Base-by-base conservation (phyloP, 2,329 filamentous ascomycete species). In the Ascochyta rabiei region DNA sequence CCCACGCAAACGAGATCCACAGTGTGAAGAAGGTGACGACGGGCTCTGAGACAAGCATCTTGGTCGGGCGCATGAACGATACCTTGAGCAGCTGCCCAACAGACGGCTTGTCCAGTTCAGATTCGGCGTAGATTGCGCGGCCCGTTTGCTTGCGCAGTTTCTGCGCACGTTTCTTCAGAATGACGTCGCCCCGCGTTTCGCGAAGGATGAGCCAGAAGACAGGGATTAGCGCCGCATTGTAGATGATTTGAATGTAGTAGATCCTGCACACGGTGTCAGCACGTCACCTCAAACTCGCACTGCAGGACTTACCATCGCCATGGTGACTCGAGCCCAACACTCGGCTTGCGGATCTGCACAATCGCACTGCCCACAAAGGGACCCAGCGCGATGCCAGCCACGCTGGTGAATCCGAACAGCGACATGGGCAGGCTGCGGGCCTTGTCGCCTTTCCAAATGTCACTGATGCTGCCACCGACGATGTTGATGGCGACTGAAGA, bases 1-100 rank as follows among this genome's bases (percentile, higher is more conserved):
- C 76, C 75, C 76, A 78, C 0, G 77, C 76, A 52, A 79, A 80
- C 26, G 68, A 72, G 38, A 78, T 75, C 77, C 76, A 79, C 0
- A 79, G 62, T 0, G 76, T 79, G 63, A 80, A 77, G 47, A 74
- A 78, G 2, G 61, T 74, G 5, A 79, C 73, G 1, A 80, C 74
- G 0, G 76, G 77, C 26, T 79, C 76, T 3, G 76, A 78, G 18
- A 76, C 42, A 1, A 77, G 69, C 74, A 80, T 73, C 45, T 70
- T 71, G 1, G 66, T 75, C 0, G 76, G 75, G 1, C 75, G 72
- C 62, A 75, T 71, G 48, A 78, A 78, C 1, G 76, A 77, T 6
- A 77, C 57, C 39, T 75, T 72, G n/a, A 77, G 59, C 2, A 74
- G 42, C 13, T 46, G 33, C 12, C 31, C 40, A 4, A 69, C 44